Evolutionary conservation across 2,329 filamentous ascomycete genomes (phyloP).

Genomic region (Shiraia sp.): DNA sequence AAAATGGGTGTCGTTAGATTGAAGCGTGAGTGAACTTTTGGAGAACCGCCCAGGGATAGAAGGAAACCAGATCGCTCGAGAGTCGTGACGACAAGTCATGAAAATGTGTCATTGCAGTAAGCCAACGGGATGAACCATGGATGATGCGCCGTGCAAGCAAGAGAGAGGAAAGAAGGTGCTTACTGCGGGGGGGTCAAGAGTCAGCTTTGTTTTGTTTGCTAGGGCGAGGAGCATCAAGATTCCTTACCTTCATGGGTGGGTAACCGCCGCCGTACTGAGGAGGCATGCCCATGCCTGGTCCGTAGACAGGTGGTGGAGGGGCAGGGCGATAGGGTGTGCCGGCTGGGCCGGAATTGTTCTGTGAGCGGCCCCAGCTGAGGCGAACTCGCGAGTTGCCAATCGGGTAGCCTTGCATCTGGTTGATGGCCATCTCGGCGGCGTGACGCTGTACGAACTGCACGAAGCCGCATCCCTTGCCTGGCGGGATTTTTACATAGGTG

Average conservation of each 20-base stretch:
- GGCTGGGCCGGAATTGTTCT: constrained; percentile 97
- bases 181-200: constrained; percentile 29
- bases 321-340: constrained; percentile 96
- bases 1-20: constrained; percentile 41
- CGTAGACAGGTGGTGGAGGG: constrained; percentile 74
- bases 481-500: constrained; percentile 99
- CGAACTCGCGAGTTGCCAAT: constrained; percentile 98
- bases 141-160: constrained; percentile 40
- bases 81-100: constrained; percentile 45
- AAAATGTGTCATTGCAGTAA: constrained; percentile 42
- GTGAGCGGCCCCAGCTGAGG: constrained; percentile 94
- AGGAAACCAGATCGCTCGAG: constrained; percentile 44
- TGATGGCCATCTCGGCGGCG: constrained; percentile 99
- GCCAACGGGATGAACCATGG: constrained; percentile 40
- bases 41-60: constrained; percentile 41
- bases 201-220: constrained; percentile 8
- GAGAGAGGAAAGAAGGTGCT: constrained; percentile 44
- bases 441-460: constrained; percentile 99
- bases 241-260: constrained; percentile 67
- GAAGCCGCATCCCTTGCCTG: constrained; percentile 98
- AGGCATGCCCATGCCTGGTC: constrained; percentile 69
- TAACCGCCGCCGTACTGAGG: constrained; percentile 66
- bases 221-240: background rate
- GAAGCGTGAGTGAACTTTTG: constrained; percentile 44
- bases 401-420: constrained; percentile 99